Evolutionary conservation across 2,329 filamentous ascomycete genomes (phyloP), one percentile per base, ranked within the genome.

Genomic region (Aspergillus tamarii): DNA sequence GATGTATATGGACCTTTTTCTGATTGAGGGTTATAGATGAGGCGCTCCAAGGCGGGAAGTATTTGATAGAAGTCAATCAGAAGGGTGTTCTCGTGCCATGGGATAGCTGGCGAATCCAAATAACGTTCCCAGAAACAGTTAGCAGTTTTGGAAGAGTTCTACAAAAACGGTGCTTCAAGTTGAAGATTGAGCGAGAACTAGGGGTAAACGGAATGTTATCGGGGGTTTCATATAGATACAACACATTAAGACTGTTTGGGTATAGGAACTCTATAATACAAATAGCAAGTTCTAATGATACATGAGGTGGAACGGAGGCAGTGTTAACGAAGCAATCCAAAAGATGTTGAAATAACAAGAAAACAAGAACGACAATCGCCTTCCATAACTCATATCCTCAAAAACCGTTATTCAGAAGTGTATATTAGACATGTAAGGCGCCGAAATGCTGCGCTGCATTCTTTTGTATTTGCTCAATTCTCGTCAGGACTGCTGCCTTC

Each of bases 401-500:
- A 39, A 10, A 23, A 4, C 6, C 36, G 23, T 36, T 21, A 21
- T 14, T 4, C 10, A 28, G 32, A 55, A 16, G 21, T 36, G 32
- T 8, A 5, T 23, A 55, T 55, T 21, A 55, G 5, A n/a, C 52
- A 12, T 32, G n/a, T 8, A 26, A 21, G 34, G 9, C 32, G 11
- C 39, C 52, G 4, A 23, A 23, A 63, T 43, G 36, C 43, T 32
- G 43, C 30, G 30, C 56, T 28, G 62, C 58, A 41, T 50, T 56
- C n/a, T 69, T 70, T 57, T 77, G 74, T 46, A 77, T 69, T 61
- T 70, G 67, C 57, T 72, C 70, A 57, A 83, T 76, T 57, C 74
- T 73, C 28, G 72, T 66, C 70, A 83, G 67, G 5, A 82, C 78
- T 52, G 74, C 73, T 19, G 74, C 74, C 71, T 80, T 82, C 82